Base-by-base conservation (phyloP, 768 basidiomycete species). In the Ramaria sp. region DNA sequence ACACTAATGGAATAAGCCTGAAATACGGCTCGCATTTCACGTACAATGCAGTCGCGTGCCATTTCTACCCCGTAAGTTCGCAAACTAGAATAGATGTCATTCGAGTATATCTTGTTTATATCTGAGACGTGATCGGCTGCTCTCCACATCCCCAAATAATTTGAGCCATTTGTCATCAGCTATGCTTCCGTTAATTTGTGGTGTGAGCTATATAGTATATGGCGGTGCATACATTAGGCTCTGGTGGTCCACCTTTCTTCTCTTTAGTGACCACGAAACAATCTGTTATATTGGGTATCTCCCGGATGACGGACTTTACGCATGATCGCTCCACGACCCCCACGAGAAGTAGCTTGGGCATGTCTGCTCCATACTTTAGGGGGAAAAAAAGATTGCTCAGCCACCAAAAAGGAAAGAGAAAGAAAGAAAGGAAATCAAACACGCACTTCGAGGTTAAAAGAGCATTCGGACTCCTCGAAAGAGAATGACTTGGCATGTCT, bases 61-160 rank as follows among this genome's bases (percentile, higher is more conserved):
- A 94, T 93, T 70, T 99, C 96, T 10, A 99, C 94, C 34, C 96
- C 96, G 65, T 97, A 98, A 0, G 92, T 88, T 62, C 81, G 81
- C 38, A 97, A 72, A 50, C 92, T 83, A 15, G 94, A 85, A 63
- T 90, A 89, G 56, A 99, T 88, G 63, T 98, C 93, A 70, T 98
- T 99, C 20, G 95, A 94, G 60, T 88, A 88, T 54, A 97, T 80
- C 24, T 78, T 77, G 63, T 92, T 76, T 41, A 86, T 78, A 61
- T 93, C 83, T 57, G 96, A 71, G 58, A 76, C 62, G 50, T 71
- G 69, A 27, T 73, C 67, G 28, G 69, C 77, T 42, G 69, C 66
- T 52, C 78, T 71, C 95, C 95, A 97, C 62, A 97, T 78, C 8
- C 91, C 93, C 43, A 74, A 74, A 58, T 98, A 78, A 69, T 97